Base-by-base conservation (phyloP, 2,329 filamentous ascomycete species). In the Dactylellina leptospora region DNA sequence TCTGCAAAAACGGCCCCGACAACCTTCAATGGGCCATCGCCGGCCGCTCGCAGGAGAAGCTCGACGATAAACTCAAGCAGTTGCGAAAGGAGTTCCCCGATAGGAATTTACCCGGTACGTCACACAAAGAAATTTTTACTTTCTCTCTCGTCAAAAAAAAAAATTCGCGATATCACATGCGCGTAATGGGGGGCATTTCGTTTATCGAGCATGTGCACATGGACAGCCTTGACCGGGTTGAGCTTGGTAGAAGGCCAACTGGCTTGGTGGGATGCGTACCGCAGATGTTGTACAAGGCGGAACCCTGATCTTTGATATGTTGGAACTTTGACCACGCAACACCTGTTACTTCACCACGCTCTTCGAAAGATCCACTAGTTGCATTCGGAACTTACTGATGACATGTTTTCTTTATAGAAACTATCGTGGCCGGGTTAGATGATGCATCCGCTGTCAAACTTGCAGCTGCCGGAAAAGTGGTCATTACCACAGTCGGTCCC, bases 11-110 rank as follows among this genome's bases (percentile, higher is more conserved):
- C 74, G 82, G 92, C 0, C 90, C 92, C 0, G 91, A 89, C 16
- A 86, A 91, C 78, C 80, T 96, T 73, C 92, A 87, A 82, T 97
- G 93, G 93, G 93, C 91, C 11, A 83, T 97, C 61, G 91, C 92
- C 47, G 93, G 93, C 27, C 89, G 93, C 23, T 93, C 90, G n/a
- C 82, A 84, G 51, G 82, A 83, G 51, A 96, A 96, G 79, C 84
- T 97, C 3, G 85, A 89, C 75, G 81, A 81, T 40, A 80, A 97
- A 9, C 86, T 87, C 5, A 82, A 87, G 56, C 86, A 90, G 60
- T 84, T 93, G 78, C 87, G 87, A 76, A 78, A 81, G 63, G 77
- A 90, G 68, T 90, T 90, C 78, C 83, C 87, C 1, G 88, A 96
- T 79, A 88, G 93, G 58, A 78, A 82, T 33, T 84, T 86, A 58